Evolutionary conservation across 129 eudicot species (phyloP).

Genomic region (Scalesia atractyloides): DNA sequence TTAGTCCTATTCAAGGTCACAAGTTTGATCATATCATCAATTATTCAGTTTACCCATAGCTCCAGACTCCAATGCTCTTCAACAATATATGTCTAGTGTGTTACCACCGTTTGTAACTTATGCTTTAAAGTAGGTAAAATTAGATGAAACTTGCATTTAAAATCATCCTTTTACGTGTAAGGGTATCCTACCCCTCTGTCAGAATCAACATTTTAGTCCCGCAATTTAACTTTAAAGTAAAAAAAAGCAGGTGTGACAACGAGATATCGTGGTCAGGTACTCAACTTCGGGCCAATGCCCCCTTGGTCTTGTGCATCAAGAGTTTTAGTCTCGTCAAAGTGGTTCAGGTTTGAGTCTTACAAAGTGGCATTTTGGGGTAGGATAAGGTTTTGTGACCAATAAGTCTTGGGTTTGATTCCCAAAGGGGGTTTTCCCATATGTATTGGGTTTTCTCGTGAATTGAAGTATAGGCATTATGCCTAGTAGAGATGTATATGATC

Average conservation of each 20-base stretch:
- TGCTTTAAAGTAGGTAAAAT: conserved; percentile 2
- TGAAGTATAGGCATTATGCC: no score
- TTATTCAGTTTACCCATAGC: not conserved
- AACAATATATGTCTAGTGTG: conserved; percentile 3
- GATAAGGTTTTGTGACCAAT: no score
- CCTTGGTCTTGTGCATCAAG: no score
- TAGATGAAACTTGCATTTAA: not conserved
- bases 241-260: not conserved
- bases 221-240: not conserved
- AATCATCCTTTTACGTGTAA: not conserved
- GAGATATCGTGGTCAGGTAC: no score
- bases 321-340: no score
- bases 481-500: no score
- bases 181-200: conserved; percentile 6
- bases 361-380: no score
- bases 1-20: conserved; percentile 12
- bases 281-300: no score
- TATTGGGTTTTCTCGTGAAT: no score
- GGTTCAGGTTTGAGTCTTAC: no score
- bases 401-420: no score
- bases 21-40: conserved; percentile 1
- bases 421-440: no score
- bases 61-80: not conserved
- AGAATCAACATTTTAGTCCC: not conserved
- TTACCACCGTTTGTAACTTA: conserved; percentile 13